Conservation (phyloP, 305 asterid genomes). For the Fraxinus albicans region DNA sequence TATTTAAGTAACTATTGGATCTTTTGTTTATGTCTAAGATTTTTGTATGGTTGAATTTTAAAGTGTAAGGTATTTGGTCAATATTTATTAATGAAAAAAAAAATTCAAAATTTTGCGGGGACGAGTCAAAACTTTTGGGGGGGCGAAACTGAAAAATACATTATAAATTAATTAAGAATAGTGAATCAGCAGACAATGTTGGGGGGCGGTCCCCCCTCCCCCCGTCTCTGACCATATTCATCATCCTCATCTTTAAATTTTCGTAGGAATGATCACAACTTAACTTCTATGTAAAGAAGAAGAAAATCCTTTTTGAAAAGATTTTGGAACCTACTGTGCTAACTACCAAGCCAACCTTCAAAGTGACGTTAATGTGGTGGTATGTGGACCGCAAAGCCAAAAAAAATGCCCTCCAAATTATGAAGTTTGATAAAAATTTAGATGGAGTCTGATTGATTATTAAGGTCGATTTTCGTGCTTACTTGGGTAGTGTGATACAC, state of each 20-base stretch:
- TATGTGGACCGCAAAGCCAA: conserved; percentile 23
- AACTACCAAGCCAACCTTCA: conserved; percentile 44
- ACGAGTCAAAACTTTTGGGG: no score
- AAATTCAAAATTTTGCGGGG: no score
- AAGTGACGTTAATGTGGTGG: conserved; percentile 38
- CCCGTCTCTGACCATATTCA: conserved; percentile 12
- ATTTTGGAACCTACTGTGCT: conserved; percentile 9
- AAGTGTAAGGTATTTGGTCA: no score
- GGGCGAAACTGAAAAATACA: no score
- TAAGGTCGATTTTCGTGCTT: background rate
- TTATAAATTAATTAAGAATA: no score
- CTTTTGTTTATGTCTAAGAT: no score
- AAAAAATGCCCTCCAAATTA: background rate
- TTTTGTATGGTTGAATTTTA: no score
- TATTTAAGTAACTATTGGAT: no score
- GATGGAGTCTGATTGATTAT: background rate
- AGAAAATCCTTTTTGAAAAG: conserved; percentile 38
- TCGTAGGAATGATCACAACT: conserved; percentile 22
- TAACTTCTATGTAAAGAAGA: conserved; percentile 54
- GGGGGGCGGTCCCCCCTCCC: no score
- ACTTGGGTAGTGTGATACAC: background rate
- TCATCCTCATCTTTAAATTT: background rate
- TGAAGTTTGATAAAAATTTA: background rate
- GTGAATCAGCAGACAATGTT: no score
- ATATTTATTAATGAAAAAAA: no score